Conservation (phyloP, 495 filamentous ascomycete genomes). For the Penicillium pulvis region DNA sequence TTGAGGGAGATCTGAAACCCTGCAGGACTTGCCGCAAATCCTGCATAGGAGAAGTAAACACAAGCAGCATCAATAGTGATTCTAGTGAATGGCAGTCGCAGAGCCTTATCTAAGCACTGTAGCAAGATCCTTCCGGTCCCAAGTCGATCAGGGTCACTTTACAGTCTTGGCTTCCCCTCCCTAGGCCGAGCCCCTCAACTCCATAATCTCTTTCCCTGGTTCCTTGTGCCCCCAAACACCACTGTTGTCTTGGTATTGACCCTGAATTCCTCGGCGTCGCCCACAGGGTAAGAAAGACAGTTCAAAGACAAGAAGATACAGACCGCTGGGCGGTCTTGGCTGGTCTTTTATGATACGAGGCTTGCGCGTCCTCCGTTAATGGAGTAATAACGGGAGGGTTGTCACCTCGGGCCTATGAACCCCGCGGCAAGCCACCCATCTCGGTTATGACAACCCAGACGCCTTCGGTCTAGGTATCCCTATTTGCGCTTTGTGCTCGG, state of each 20-base stretch:
- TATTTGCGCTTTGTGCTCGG: background rate
- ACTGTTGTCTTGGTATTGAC: constrained; percentile 5
- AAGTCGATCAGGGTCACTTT: constrained; percentile 1
- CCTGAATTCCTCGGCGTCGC: constrained; percentile 4
- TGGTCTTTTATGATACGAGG: background rate
- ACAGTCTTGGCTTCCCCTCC: background rate
- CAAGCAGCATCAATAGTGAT: background rate
- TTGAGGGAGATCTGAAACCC: background rate
- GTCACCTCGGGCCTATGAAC: constrained; percentile 2
- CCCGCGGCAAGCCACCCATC: constrained; percentile 1
- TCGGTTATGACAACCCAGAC: background rate
- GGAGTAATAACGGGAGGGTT: background rate
- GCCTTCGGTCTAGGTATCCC: background rate
- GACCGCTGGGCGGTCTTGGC: background rate
- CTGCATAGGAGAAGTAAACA: background rate
- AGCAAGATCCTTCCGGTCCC: constrained; percentile 1
- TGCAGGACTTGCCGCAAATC: background rate
- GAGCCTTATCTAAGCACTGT: background rate
- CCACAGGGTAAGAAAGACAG: background rate
- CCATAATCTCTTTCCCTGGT: background rate
- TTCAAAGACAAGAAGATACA: background rate
- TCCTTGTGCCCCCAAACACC: background rate
- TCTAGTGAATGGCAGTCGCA: too few relatives aligned
- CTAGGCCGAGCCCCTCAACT: background rate
- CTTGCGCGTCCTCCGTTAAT: background rate